Evolutionary conservation across 768 basidiomycete species (phyloP).

Genomic region (Phaeotremella skinneri): DNA sequence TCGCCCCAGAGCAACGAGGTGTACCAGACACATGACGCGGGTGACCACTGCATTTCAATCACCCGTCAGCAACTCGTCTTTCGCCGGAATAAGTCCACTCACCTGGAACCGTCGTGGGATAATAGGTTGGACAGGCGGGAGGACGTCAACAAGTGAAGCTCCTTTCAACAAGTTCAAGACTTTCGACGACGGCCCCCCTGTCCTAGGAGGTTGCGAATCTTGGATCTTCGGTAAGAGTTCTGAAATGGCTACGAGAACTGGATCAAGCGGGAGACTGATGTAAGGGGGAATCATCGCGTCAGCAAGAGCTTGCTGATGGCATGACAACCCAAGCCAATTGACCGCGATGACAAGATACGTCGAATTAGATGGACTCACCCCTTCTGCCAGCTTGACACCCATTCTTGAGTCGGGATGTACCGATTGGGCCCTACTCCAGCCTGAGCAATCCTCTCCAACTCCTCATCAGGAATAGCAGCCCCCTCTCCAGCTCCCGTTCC

Average conservation of each 20-base stretch:
- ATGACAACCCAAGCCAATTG: too few relatives aligned
- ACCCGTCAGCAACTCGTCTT: background rate
- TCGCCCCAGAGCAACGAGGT: constrained; percentile 94
- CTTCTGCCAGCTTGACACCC: constrained; percentile 94
- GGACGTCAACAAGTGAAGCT: constrained; percentile 66
- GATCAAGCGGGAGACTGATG: constrained; percentile 78
- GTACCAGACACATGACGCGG: constrained; percentile 86
- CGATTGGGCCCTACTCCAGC: constrained; percentile 79
- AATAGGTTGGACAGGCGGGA: constrained; percentile 68
- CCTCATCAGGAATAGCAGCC: constrained; percentile 54
- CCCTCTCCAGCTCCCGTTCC: constrained; percentile 53
- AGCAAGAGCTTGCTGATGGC: background rate
- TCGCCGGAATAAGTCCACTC: constrained; percentile 40
- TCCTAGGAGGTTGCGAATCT: constrained; percentile 68
- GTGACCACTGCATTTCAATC: constrained; percentile 70
- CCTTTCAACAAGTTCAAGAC: constrained; percentile 73
- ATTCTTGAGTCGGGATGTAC: constrained; percentile 94
- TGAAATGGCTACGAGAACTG: constrained; percentile 80
- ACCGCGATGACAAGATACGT: background rate
- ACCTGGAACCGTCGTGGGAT: constrained; percentile 74
- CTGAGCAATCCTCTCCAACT: constrained; percentile 65
- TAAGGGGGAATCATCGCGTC: background rate
- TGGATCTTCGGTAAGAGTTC: constrained; percentile 84
- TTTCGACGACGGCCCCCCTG: constrained; percentile 64
- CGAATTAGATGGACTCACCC: constrained; percentile 59